Percentiles rank a stretch among this genome's conserved stretches.
These are phyloP conservation scores for Athelia sp. DNA, from an alignment of 1,284 basidiomycete species.

Conservation along the genomic window DNA sequence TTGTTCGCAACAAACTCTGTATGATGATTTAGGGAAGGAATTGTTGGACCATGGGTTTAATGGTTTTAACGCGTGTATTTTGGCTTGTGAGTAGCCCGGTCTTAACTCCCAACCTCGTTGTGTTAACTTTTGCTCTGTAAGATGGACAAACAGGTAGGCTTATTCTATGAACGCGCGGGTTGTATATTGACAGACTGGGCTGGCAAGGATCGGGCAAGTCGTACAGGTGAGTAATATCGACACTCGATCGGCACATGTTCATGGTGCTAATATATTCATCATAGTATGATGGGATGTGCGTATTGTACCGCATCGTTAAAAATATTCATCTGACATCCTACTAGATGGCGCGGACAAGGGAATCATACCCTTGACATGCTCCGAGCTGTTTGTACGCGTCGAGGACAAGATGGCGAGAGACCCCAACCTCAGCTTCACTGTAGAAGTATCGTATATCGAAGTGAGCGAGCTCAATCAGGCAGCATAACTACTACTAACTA, in stretches of 20 bases:
- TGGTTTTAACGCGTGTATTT: constrained; percentile 97
- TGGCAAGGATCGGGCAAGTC: constrained; percentile 78
- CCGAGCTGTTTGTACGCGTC: constrained; percentile 86
- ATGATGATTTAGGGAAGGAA: constrained; percentile 93
- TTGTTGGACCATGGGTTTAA: constrained; percentile 92
- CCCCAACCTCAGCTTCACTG: constrained; percentile 74
- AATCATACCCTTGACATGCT: constrained; percentile 94
- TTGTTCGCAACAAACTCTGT: constrained; percentile 91
- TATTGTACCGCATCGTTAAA: constrained; percentile 17
- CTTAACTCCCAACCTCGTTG: constrained; percentile 3
- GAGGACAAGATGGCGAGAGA: constrained; percentile 62
- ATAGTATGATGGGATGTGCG: constrained; percentile 98
- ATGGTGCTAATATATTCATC: constrained; percentile 9
- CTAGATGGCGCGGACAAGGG: constrained; percentile 94
- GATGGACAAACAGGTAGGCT: constrained; percentile 83
- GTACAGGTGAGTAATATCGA: constrained; percentile 64
- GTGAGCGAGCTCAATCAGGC: constrained; percentile 30
- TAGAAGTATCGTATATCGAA: constrained; percentile 98
- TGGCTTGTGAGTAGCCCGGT: constrained; percentile 76
- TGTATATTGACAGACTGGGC: constrained; percentile 1
- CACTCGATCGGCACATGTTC: too few species aligned
- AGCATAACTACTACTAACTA: constrained; percentile 2
- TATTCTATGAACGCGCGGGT: constrained; percentile 5
- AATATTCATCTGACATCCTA: neutral
- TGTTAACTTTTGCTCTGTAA: constrained; percentile 21